Percentiles rank a stretch among this genome's conserved stretches.
Conservation (phyloP, 768 basidiomycete genomes). For the Lactarius pseudohatsudake region DNA sequence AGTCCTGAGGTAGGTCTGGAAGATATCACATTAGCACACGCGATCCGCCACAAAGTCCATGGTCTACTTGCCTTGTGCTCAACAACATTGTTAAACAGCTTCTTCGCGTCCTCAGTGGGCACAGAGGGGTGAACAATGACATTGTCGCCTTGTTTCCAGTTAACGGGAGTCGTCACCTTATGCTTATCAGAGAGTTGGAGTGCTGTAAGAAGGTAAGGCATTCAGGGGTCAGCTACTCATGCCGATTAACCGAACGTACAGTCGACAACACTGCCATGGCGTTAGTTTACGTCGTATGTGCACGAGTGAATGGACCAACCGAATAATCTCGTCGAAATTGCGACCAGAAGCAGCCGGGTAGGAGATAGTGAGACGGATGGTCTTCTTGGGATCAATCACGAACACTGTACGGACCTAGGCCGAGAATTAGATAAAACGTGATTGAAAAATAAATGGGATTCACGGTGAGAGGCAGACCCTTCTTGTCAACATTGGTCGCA, state of each 20-base stretch:
- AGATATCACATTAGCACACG: conserved; percentile 6
- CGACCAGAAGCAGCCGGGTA: conserved; percentile 97
- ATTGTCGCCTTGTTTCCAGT: conserved; percentile 93
- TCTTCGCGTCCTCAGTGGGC: conserved; percentile 84
- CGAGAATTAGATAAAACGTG: conserved; percentile 2
- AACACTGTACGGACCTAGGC: conserved; percentile 90
- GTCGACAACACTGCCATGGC: conserved; percentile 69
- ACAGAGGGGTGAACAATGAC: conserved; percentile 91
- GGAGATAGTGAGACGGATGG: conserved; percentile 83
- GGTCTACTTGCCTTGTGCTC: conserved; percentile 65
- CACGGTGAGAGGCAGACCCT: conserved; percentile 93
- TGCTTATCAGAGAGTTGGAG: conserved; percentile 90
- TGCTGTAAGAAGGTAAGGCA: conserved; percentile 40
- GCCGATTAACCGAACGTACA: conserved; percentile 34
- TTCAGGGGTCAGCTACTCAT: conserved; percentile 31
- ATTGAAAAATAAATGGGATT: neutral
- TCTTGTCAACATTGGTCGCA: conserved; percentile 80
- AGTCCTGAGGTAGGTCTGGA: conserved; percentile 84
- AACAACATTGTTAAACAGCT: conserved; percentile 81
- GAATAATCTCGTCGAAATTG: conserved; percentile 78
- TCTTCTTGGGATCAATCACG: conserved; percentile 95
- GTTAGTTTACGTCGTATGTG: neutral
- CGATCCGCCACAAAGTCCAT: neutral
- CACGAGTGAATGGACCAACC: conserved; percentile 36
- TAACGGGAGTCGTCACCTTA: conserved; percentile 85